Evolutionary conservation across 495 filamentous ascomycete species (phyloP).

Genomic region (Astrothelium macrocarpum): DNA sequence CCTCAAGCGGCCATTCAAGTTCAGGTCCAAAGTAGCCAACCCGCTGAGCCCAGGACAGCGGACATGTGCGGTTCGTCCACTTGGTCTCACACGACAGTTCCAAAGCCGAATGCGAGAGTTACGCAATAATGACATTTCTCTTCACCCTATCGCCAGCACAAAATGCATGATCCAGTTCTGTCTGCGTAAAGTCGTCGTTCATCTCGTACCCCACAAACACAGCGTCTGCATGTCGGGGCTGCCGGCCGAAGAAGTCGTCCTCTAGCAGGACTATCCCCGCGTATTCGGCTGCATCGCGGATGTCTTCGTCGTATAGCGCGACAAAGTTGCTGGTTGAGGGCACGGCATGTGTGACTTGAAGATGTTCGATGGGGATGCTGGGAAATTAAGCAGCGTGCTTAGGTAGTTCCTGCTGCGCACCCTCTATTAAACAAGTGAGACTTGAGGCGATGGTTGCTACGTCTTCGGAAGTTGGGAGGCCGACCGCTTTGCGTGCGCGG

Average conservation of each 20-base stretch:
- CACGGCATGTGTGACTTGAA: not conserved
- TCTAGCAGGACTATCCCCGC: not conserved
- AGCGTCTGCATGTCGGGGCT: not conserved
- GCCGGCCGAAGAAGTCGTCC: not conserved
- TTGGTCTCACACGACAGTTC: not conserved
- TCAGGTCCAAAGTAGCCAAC: not conserved
- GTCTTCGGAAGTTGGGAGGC: not conserved
- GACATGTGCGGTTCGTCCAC: not conserved
- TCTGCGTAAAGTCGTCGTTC: not conserved
- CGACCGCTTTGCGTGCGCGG: not conserved
- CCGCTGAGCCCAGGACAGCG: not conserved
- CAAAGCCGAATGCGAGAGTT: not conserved
- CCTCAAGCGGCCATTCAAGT: not conserved
- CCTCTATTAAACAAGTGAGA: not conserved
- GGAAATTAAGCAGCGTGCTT: not conserved
- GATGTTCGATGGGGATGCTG: not conserved
- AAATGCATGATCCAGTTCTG: not conserved
- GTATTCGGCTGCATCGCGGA: not conserved
- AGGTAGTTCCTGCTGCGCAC: not conserved
- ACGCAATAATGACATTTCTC: not conserved
- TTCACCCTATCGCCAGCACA: not conserved
- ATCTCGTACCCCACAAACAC: not conserved
- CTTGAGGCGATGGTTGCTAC: not conserved
- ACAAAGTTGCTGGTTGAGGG: not conserved
- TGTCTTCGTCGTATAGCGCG: not conserved